Evolutionary conservation across 805 yeast genomes (phyloP), one percentile per base, ranked within the genome.

Genomic region (Metschnikowia sp.): DNA sequence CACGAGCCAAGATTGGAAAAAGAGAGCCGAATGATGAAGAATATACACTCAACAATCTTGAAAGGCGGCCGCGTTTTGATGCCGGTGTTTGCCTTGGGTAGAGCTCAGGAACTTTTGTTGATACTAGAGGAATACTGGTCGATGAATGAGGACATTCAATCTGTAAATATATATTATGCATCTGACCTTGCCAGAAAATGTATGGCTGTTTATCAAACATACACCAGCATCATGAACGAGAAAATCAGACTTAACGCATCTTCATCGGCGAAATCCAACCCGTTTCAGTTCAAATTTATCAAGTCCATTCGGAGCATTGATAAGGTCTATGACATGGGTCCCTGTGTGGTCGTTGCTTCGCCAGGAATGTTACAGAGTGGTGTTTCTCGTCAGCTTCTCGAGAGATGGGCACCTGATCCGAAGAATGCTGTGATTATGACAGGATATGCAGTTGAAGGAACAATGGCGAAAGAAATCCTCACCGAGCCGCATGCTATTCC

Each of bases 281-380:
- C 99, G 0, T 94, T 94, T 68, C 84, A 85, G 50, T 92, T 94
- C 70, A 88, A 88, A 63, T 86, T 81, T 61, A 84, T 94, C 52
- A 84, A 86, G 54, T 86, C 87, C 55, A 77, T 94, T 40, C 82
- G 86, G 50, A 84, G 83, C 53, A 70, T 91, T 46, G 97, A 91
- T 47, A 80, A 81, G 53, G 85, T 94, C 61, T 96, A 90, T 58
- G 99, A 94, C 65, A 78, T 89, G 55, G 96, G 96, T 0, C 97
- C 99, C 4, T 89, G 96, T 56, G 98, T 94, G 18, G 91, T 94
- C 67, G 79, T 94, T 32, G 99, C 99, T 0, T 83, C 96, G 39
- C 99, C 99, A 0, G 99, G 99, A 63, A 94, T 94, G 99, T 74
- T 94, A 41, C 99, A 92, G 64, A 91, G 87, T 63, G 99, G 99